Conservation (phyloP, 2,329 filamentous ascomycete species). For the Trichophyton rubrum region DNA sequence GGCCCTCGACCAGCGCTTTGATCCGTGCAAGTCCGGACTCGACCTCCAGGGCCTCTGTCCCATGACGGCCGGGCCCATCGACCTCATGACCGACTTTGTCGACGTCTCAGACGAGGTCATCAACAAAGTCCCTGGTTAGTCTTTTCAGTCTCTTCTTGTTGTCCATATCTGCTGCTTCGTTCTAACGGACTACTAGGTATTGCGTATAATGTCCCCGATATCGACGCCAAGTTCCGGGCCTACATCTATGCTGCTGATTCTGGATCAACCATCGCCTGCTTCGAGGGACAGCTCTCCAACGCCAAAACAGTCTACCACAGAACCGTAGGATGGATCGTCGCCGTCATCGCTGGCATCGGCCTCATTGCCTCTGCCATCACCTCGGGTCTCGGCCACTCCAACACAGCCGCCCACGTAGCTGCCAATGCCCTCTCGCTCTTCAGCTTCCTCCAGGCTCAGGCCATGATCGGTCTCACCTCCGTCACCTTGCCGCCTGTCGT, state of each 20-base stretch:
- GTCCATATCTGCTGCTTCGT: too few species aligned
- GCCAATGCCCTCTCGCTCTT: constrained; percentile 90
- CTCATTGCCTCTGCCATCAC: constrained; percentile 76
- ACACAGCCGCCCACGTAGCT: constrained; percentile 87
- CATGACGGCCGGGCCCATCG: constrained; percentile 74
- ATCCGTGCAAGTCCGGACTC: constrained; percentile 57
- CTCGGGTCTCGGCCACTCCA: constrained; percentile 81
- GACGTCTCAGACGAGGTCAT: constrained; percentile 46
- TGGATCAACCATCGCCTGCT: constrained; percentile 60
- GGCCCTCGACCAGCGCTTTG: constrained; percentile 52
- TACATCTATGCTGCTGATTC: constrained; percentile 61
- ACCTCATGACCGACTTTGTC: constrained; percentile 54
- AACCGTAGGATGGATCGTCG: constrained; percentile 80
- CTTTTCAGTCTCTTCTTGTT: background rate
- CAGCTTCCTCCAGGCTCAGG: constrained; percentile 86
- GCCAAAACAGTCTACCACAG: constrained; percentile 82
- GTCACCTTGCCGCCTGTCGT: constrained; percentile 78
- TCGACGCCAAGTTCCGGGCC: constrained; percentile 74
- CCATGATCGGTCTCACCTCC: constrained; percentile 74
- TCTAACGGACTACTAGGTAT: constrained; percentile 41
- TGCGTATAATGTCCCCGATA: constrained; percentile 78
- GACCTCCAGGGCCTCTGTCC: constrained; percentile 68
- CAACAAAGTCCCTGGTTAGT: constrained; percentile 53
- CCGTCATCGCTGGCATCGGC: constrained; percentile 73
- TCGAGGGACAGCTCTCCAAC: constrained; percentile 79